Percentiles rank a stretch among this genome's conserved stretches.
phyloP scores from a whole-genome alignment of 2,329 filamentous ascomycete species.

The Scedosporium dehoogii region DNA sequence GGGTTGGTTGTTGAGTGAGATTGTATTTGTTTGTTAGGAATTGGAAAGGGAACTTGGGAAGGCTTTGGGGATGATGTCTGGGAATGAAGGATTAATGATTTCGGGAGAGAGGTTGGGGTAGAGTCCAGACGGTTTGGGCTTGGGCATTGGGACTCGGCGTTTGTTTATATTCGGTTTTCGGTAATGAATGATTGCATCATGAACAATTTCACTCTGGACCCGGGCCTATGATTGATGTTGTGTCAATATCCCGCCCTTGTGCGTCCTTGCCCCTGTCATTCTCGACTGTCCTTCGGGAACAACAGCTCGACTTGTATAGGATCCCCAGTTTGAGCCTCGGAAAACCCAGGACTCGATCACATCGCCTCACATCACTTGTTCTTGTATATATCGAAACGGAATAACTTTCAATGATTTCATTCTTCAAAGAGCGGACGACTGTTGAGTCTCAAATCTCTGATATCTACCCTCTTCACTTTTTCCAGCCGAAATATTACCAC shows the following conservation, averaged over 20 bases:
- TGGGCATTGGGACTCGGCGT: neutral
- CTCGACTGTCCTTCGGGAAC: no score
- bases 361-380: no score
- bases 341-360: no score
- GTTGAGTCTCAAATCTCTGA: neutral
- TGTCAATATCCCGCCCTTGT: no score
- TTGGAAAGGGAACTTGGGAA: neutral
- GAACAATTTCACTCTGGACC: neutral
- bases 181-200: neutral
- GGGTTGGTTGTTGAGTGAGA: constrained; percentile 49
- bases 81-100: neutral
- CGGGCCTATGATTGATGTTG: no score
- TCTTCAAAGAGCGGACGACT: neutral
- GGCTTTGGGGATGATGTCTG: neutral
- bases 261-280: no score
- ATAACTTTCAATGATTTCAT: no score
- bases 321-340: no score
- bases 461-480: neutral
- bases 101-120: neutral
- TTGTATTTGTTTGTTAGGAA: neutral
- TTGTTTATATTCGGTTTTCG: neutral
- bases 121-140: neutral
- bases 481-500: neutral
- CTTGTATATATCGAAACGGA: no score
- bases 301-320: no score